Evolutionary conservation across 352 stramenopile genomes (phyloP), one percentile per base, ranked within the genome.

Genomic region (Pythium sukuiense): DNA sequence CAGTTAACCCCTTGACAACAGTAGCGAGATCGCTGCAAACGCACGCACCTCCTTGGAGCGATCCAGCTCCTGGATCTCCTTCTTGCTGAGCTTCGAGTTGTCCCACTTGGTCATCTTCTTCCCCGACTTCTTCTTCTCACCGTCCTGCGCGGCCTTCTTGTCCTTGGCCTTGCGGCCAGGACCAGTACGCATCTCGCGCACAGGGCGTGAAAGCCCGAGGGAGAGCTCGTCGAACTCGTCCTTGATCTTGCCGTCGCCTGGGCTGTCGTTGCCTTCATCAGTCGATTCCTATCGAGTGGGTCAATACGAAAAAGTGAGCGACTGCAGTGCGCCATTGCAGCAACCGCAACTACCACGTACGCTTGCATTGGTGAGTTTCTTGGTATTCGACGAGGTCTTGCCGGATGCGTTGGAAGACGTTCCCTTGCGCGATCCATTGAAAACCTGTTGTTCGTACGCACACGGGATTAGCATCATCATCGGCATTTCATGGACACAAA

Each of bases 71-170:
- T 80, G 66, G 7, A 89, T 87, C 50, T 95, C 89, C 67, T 94
- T 92, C 64, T 89, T 92, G 29, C 79, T 91, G 16, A 96, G 70
- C 75, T 95, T 95, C 26, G 80, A 83, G 64, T 94, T 74, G 32
- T 96, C 88, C 84, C 86, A 93, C 69, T 88, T 91, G 39, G 78
- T 92, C 83, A 91, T 95, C 59, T 89, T 82, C 73, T 95, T 95
- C 30, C 66, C 74, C 29, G 60, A 61, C 58, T 87, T 88, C 60
- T 93, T 93, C 56, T 82, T 77, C 26, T 73, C 69, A 7, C 79
- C 72, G 48, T 80, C 76, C 6, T 67, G 63, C 6, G 71, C 61
- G 61, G 80, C 71, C 30, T 81, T 85, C 26, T 81, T 80, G 64
- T 92, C 93, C 12, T 70, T 67, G 1, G 46, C 65, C 69, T 92